Evolutionary conservation across 495 filamentous ascomycete species (phyloP).

Genomic region (Cladorrhinum samala): DNA sequence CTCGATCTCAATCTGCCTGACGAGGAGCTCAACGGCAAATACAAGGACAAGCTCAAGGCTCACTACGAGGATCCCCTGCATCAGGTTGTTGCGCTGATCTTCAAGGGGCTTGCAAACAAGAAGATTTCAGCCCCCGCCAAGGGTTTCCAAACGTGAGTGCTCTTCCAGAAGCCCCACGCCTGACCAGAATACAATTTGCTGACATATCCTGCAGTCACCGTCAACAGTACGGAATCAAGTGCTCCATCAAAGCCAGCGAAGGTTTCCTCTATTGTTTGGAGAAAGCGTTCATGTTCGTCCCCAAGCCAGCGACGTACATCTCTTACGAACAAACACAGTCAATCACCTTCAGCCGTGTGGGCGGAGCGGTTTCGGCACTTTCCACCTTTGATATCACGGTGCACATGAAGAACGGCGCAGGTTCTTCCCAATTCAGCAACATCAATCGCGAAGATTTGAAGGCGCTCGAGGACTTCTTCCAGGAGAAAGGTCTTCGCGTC

Average conservation of each 20-base stretch:
- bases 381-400: conserved; percentile 97
- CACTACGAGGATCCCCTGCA: conserved; percentile 91
- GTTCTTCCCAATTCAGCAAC: conserved; percentile 94
- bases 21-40: conserved; percentile 71
- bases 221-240: conserved; percentile 92
- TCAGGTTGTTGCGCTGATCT: conserved; percentile 86
- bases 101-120: conserved; percentile 88
- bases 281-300: conserved; percentile 98
- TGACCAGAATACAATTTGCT: not conserved
- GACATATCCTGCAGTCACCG: conserved; percentile 58
- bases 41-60: conserved; percentile 77
- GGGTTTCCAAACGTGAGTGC: conserved; percentile 71
- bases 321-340: conserved; percentile 82
- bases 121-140: conserved; percentile 89
- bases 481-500: conserved; percentile 82
- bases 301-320: conserved; percentile 95
- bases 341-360: conserved; percentile 93
- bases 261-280: conserved; percentile 95
- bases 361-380: conserved; percentile 85
- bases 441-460: conserved; percentile 98
- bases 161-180: not conserved
- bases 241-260: conserved; percentile 98
- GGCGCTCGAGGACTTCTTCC: conserved; percentile 92
- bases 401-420: conserved; percentile 65
- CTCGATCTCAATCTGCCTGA: conserved; percentile 98